phyloP scores from a whole-genome alignment of 31 red algal species.

The Porphyra umbilicalis region DNA sequence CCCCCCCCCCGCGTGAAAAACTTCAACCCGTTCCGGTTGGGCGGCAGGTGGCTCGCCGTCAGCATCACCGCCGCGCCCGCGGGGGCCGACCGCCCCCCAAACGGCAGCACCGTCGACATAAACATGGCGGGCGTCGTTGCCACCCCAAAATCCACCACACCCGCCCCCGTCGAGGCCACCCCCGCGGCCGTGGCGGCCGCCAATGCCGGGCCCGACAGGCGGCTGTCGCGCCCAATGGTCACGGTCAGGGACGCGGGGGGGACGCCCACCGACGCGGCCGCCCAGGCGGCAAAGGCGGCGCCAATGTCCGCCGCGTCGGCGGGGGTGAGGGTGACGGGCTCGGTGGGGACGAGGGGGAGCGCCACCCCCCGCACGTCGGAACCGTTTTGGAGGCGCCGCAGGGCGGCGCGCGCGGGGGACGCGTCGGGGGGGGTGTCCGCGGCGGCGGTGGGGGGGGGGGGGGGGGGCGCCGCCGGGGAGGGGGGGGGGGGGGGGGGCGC shows the following conservation, averaged over 20 bases:
- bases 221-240: constrained; percentile 61
- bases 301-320: constrained; percentile 36
- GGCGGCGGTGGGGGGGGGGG: background rate
- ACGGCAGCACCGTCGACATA: constrained; percentile 62
- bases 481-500: background rate
- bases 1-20: constrained; percentile 65
- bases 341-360: constrained; percentile 1
- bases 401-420: background rate
- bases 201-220: constrained; percentile 52
- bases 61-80: constrained; percentile 49
- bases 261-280: background rate
- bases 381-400: constrained; percentile 50
- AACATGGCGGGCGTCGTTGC: constrained; percentile 91
- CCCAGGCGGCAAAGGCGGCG: constrained; percentile 39
- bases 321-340: constrained; percentile 47
- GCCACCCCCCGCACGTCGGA: constrained; percentile 69
- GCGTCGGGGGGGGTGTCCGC: background rate
- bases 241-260: constrained; percentile 18
- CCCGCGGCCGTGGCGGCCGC: constrained; percentile 22
- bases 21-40: constrained; percentile 82
- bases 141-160: constrained; percentile 48
- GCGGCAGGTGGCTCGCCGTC: constrained; percentile 76
- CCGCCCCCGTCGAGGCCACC: constrained; percentile 21
- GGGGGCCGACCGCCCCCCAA: background rate
- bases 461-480: background rate